A percentile compares a stretch with the other conserved stretches of the same genome.
Conservation (phyloP, 169 alveolate genomes). For the Eimeria necatrix region DNA sequence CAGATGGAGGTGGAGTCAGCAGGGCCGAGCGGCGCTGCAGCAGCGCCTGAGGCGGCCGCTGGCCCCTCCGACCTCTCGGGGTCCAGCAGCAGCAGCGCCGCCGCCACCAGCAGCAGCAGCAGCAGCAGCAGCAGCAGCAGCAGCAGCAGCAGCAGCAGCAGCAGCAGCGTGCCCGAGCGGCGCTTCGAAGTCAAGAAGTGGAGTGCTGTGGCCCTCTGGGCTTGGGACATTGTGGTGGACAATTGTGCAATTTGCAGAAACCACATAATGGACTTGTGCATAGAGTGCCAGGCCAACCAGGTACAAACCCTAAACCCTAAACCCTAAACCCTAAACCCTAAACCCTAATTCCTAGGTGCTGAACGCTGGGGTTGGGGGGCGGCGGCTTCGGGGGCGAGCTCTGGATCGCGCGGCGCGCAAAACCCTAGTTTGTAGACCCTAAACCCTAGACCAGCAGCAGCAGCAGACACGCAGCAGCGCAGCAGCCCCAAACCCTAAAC, state of each 20-base stretch:
- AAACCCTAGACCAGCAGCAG: too few species aligned
- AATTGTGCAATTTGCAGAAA: slow-evolving; percentile 99
- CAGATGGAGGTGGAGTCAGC: neutral
- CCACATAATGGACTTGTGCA: slow-evolving; percentile 98
- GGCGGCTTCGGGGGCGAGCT: too few species aligned
- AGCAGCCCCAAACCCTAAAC: too few species aligned
- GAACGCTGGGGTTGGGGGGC: too few species aligned
- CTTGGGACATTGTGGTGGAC: slow-evolving; percentile 99
- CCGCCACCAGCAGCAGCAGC: too few species aligned
- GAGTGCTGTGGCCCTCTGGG: slow-evolving; percentile 99
- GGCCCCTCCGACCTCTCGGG: neutral
- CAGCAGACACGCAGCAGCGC: too few species aligned
- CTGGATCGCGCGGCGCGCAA: too few species aligned
- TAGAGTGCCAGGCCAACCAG: slow-evolving; percentile 80
- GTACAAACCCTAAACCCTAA: too few species aligned
- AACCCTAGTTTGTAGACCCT: too few species aligned
- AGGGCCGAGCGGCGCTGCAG: neutral
- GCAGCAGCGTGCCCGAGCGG: neutral
- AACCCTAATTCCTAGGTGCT: too few species aligned
- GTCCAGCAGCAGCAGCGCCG: neutral
- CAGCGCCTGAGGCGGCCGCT: neutral
- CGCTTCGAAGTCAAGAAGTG: slow-evolving; percentile 93
- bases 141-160: neutral
- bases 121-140: neutral
- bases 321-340: too few species aligned